Conservation (phyloP, 2,329 filamentous ascomycete species). For the Fusarium bactridioides region DNA sequence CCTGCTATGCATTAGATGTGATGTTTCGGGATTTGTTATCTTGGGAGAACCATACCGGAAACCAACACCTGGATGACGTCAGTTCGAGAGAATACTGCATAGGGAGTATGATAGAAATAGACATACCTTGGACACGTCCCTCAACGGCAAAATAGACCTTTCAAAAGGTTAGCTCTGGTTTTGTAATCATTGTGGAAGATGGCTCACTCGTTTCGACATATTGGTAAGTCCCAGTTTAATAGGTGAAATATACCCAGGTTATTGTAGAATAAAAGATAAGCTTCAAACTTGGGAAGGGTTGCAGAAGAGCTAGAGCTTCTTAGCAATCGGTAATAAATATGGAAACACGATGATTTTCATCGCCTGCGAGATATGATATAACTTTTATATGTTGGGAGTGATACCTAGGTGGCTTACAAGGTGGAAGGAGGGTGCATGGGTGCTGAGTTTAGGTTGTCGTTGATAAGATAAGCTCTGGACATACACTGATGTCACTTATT, state of each 20-base stretch:
- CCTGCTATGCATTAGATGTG: constrained; percentile 43
- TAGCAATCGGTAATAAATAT: neutral
- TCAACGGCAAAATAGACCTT: constrained; percentile 72
- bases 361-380: neutral
- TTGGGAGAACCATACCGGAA: constrained; percentile 54
- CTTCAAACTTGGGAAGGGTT: neutral
- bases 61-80: constrained; percentile 58
- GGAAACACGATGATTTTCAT: neutral
- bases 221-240: neutral
- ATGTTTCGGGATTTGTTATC: neutral
- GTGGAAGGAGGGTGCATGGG: neutral
- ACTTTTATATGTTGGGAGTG: neutral
- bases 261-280: neutral
- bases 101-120: neutral
- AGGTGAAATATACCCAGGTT: neutral
- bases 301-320: neutral
- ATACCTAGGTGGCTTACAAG: neutral
- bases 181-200: neutral
- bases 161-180: neutral
- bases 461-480: constrained; percentile 29
- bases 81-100: constrained; percentile 21
- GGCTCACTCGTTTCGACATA: constrained; percentile 49
- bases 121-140: constrained; percentile 73
- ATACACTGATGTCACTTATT: constrained; percentile 27
- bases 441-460: neutral